phyloP scores from a whole-genome alignment of 2,329 filamentous ascomycete genomes.

The Alternaria sp. region DNA sequence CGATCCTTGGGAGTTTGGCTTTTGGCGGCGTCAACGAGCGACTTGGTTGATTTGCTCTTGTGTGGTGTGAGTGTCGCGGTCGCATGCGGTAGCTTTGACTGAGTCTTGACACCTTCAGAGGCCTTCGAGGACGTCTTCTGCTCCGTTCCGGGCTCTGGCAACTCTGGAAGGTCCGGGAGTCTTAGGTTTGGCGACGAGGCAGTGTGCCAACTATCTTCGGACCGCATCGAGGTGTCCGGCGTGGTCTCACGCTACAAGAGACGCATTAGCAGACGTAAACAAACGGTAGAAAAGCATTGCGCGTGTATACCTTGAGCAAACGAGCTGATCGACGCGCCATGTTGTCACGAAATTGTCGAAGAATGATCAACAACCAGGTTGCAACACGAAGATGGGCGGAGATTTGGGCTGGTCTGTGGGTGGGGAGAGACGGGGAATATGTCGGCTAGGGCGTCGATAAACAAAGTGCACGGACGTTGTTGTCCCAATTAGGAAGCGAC shows the following conservation, averaged over 20 bases:
- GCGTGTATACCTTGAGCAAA: slow-evolving; percentile 46
- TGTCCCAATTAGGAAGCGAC: slow-evolving; percentile 16
- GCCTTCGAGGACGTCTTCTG: slow-evolving; percentile 39
- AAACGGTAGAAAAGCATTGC: slow-evolving; percentile 23
- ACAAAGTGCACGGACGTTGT: slow-evolving; percentile 29
- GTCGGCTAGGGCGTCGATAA: slow-evolving; percentile 30
- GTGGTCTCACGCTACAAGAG: slow-evolving; percentile 40
- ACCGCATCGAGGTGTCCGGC: slow-evolving; percentile 25
- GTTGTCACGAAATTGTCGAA: slow-evolving; percentile 22
- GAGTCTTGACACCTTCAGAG: slow-evolving; percentile 22
- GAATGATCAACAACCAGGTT: slow-evolving; percentile 11
- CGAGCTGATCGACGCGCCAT: slow-evolving; percentile 52
- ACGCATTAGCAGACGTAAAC: slow-evolving; percentile 43
- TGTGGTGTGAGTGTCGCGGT: slow-evolving; percentile 60
- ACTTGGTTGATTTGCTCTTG: slow-evolving; percentile 37
- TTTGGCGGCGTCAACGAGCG: slow-evolving; percentile 29
- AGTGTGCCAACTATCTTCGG: slow-evolving; percentile 41
- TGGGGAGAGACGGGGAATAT: slow-evolving; percentile 26
- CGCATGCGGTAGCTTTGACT: slow-evolving; percentile 38
- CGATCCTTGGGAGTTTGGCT: slow-evolving; percentile 65
- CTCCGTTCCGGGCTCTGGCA: slow-evolving; percentile 27
- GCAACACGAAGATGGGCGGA: slow-evolving; percentile 23
- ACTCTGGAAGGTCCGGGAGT: slow-evolving; percentile 33
- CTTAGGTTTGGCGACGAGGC: slow-evolving; percentile 36
- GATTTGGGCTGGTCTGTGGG: slow-evolving; percentile 40